Evolutionary conservation across 2,329 filamentous ascomycete species (phyloP), one percentile per base, ranked within the genome.

Genomic region (Cyphellophora europaea): DNA sequence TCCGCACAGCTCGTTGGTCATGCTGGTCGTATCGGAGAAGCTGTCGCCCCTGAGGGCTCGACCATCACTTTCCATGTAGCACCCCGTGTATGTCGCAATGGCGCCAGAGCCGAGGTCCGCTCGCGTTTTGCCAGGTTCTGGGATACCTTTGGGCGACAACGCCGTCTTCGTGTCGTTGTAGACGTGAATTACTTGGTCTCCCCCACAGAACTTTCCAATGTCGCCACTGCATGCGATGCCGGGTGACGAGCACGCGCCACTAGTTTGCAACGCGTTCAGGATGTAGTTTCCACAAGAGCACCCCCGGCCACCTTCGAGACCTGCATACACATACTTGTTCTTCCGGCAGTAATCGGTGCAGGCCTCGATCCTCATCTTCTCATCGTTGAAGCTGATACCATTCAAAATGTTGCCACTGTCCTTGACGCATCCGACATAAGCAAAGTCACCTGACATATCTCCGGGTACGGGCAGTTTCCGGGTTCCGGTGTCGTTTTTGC

Each of bases 1-100:
- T 5, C 43, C 38, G 33, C 48, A 72, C 10, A 36, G 41, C 37
- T 50, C 49, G 6, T 48, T 40, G 6, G 72, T 75, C 49, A 73
- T 56, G 21, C 21, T n/a, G 32, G 27, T 64, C 5, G 56, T 48
- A 38, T 77, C 69, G n/a, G 66, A 54, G 52, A 72, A 66, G 37
- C 53, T 37, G 3, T 32, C 30, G 2, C 39, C 42, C 12, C 17
- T 27, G 19, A 43, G 31, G 16, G 38, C 48, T 36, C 29, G 36
- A 23, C 37, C 43, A 2, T 43, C 35, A 36, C 60, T 58, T 44
- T 61, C 57, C 4, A 44, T 32, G 55, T 56, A 69, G 52, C 67
- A 71, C 32, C 65, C 66, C n/a, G 33, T 35, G 29, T 48, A 48
- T 1, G 40, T 42, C 10, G 41, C 43, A 17, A 28, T 38, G 18